Evolutionary conservation across 306 rosid genomes (phyloP).

Genomic region (Echinosophora koreensis): DNA sequence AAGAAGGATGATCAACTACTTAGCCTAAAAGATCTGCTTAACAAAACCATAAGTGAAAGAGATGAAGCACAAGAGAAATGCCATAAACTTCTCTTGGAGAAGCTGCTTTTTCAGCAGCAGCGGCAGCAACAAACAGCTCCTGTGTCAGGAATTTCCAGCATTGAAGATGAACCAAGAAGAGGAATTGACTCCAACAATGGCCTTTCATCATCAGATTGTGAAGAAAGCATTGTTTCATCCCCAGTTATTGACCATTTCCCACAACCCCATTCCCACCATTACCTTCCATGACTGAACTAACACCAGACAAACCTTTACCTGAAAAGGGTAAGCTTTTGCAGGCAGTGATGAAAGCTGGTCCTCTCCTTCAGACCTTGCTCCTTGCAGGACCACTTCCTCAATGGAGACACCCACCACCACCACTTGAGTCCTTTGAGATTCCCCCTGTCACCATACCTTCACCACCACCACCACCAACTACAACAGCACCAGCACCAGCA

Average conservation of each 20-base stretch:
- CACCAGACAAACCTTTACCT: constrained; percentile 78
- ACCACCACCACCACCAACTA: not conserved
- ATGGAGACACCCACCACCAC: constrained; percentile 99
- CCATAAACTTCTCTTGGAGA: constrained; percentile 70
- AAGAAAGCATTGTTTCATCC: constrained; percentile 98
- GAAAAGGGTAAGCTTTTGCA: constrained; percentile 95
- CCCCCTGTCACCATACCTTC: constrained; percentile 90
- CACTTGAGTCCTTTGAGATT: constrained; percentile 83
- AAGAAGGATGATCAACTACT: constrained; percentile 82
- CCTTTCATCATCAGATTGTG: constrained; percentile 88
- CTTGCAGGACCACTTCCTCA: constrained; percentile 99
- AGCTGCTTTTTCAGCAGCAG: constrained; percentile 57
- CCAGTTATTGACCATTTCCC: constrained; percentile 68
- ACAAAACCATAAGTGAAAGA: constrained; percentile 75
- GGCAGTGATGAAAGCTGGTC: constrained; percentile 99
- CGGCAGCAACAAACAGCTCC: constrained; percentile 66
- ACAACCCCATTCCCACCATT: constrained; percentile 21
- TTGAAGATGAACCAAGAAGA: constrained; percentile 90
- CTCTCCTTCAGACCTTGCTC: constrained; percentile 86
- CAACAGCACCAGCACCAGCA: constrained; percentile 12
- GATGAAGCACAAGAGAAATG: constrained; percentile 85
- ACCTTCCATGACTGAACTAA: constrained; percentile 54
- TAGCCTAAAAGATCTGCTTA: constrained; percentile 71
- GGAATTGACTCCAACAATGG: constrained; percentile 82
- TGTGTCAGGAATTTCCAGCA: constrained; percentile 87